A percentile compares a stretch with the other conserved stretches of the same genome.
These are phyloP conservation scores for Astrephomene gubernaculifera DNA, from an alignment of 139 green algal genomes.

Conservation along the genomic window DNA sequence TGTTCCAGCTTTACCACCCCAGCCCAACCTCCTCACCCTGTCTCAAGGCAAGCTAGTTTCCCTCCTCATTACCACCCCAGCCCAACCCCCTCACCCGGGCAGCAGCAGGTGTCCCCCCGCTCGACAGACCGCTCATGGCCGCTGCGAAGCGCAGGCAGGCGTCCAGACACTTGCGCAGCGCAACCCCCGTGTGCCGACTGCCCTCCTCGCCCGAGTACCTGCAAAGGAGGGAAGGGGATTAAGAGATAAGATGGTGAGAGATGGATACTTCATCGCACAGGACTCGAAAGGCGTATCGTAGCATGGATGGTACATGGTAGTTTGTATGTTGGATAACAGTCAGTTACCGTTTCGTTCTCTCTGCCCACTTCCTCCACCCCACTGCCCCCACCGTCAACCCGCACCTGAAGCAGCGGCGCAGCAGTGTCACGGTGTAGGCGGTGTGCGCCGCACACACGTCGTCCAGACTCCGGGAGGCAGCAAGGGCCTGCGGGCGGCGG, in stretches of 20 bases:
- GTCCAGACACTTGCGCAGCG: conserved; percentile 30
- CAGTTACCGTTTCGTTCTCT: not conserved
- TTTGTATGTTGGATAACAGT: not conserved
- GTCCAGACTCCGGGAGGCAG: conserved; percentile 17
- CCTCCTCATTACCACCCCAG: too few species aligned
- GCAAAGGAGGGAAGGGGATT: not conserved
- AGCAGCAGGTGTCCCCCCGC: not conserved
- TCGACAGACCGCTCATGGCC: not conserved
- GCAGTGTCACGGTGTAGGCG: conserved; percentile 27
- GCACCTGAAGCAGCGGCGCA: conserved; percentile 43
- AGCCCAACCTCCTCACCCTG: too few species aligned
- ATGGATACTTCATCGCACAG: not conserved
- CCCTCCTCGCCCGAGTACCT: conserved; percentile 19
- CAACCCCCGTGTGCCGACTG: not conserved
- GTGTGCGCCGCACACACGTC: conserved; percentile 40
- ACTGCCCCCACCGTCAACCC: not conserved
- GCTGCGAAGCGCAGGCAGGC: conserved; percentile 20
- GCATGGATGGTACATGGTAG: not conserved
- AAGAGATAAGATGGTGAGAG: not conserved
- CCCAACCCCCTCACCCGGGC: conserved; percentile 1
- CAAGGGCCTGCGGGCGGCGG: not conserved
- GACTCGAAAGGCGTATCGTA: not conserved
- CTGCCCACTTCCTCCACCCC: not conserved
- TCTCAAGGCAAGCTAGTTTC: too few species aligned
- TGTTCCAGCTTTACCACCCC: too few species aligned